Evolutionary conservation across 2,329 filamentous ascomycete genomes (phyloP).

Genomic region (Penicillium hesseltinei): DNA sequence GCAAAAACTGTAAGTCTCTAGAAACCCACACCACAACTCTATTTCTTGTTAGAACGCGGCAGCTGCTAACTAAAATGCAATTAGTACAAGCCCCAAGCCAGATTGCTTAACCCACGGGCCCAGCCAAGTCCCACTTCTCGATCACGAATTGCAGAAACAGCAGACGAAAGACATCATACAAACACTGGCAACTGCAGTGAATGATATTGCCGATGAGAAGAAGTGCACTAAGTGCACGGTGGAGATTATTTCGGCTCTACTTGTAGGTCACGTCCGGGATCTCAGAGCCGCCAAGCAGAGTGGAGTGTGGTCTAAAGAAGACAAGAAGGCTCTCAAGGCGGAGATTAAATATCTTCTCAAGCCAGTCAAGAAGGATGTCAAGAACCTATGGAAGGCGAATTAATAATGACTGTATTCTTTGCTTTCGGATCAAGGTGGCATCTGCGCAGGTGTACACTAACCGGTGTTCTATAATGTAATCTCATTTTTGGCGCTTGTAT

Average conservation of each 20-base stretch:
- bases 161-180: constrained; percentile 2
- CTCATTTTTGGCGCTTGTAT: not conserved
- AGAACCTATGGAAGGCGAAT: constrained; percentile 10
- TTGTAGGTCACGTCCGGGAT: constrained; percentile 1
- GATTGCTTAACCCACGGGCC: constrained; percentile 7
- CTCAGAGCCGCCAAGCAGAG: constrained; percentile 8
- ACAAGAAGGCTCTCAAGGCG: constrained; percentile 6
- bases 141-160: constrained; percentile 5
- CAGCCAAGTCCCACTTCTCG: constrained; percentile 4
- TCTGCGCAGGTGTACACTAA: not conserved
- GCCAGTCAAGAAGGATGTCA: constrained; percentile 11
- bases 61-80: not conserved
- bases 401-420: not conserved
- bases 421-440: not conserved
- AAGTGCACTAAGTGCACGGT: constrained; percentile 13
- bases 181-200: constrained; percentile 1
- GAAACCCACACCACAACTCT: not conserved
- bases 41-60: not conserved
- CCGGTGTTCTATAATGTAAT: not conserved
- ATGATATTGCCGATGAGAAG: constrained; percentile 5
- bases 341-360: constrained; percentile 10
- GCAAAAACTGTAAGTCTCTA: not conserved
- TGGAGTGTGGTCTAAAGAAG: constrained; percentile 12
- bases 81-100: not conserved
- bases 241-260: constrained; percentile 1